Evolutionary conservation across 2,329 filamentous ascomycete genomes (phyloP), one percentile per base, ranked within the genome.

Genomic region (Fusarium euwallaceae): DNA sequence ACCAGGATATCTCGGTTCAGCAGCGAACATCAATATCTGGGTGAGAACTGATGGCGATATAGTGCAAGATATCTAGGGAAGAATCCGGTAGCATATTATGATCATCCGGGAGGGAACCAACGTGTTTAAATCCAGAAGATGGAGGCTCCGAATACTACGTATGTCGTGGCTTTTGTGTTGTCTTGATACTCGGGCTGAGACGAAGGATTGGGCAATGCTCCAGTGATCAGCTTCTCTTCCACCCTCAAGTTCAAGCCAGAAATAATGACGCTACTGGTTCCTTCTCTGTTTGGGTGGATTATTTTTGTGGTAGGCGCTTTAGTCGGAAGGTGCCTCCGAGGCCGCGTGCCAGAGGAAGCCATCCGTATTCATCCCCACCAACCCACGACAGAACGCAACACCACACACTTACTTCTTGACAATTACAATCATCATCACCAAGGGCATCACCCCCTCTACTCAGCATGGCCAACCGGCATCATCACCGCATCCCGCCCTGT

Each of bases 341-440:
- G 51, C 32, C 45, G 37, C 37, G 37, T 45, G 51, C 27, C 14
- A 58, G 63, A 62, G 51, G 36, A 56, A 61, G 24, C 32, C 34
- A 43, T 59, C 61, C 29, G 22, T 22, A 27, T 36, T 24, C 39
- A 43, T 55, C 34, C 17, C 48, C 27, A 36, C 48, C 48, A 55
- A 45, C 27, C 37, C 9, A 53, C 36, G 24, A 34, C 34, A 39
- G 11, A 17, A 51, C 20, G 56, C 37, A 32, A 62, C 29, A 53
- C 67, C 63, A 65, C 55, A 37, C 34, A 22, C 51, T 34, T 58
- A 4, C 20, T 24, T 48, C 66, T 65, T 70, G 55, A 64, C 56
- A 75, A 66, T 55, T 37, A 66, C 48, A 64, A 64, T 53, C 29
- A 45, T 32, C 41, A 62, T 56, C 48, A 43, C 51, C 34, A 61